Conservation (phyloP, 2,329 filamentous ascomycete genomes). For the Scorias spongiosa region DNA sequence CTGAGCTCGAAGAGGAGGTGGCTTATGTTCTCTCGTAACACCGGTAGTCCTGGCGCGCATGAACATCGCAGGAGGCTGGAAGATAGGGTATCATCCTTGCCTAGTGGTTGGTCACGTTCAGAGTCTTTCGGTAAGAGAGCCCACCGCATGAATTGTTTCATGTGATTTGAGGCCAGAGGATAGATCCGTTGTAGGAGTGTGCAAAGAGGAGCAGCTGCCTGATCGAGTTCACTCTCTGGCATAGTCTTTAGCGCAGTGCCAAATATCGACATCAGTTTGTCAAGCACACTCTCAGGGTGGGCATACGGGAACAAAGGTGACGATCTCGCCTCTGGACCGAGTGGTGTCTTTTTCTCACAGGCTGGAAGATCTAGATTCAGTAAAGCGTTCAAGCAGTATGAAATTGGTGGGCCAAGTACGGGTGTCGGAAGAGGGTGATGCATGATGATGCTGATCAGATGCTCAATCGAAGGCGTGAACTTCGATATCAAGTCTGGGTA, state of each 20-base stretch:
- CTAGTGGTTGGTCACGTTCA: constrained; percentile 65
- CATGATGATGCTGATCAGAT: constrained; percentile 54
- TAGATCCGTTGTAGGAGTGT: constrained; percentile 63
- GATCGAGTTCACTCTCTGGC: constrained; percentile 55
- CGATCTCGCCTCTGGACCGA: constrained; percentile 22
- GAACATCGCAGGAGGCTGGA: constrained; percentile 65
- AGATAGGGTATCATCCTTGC: constrained; percentile 57
- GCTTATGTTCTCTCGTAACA: constrained; percentile 59
- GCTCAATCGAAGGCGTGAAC: constrained; percentile 54
- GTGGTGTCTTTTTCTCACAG: constrained; percentile 8
- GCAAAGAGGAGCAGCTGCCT: constrained; percentile 36
- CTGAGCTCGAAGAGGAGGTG: constrained; percentile 78
- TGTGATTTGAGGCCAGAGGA: constrained; percentile 50
- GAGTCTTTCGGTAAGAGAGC: constrained; percentile 59
- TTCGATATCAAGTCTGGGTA: constrained; percentile 44
- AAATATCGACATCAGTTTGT: constrained; percentile 55
- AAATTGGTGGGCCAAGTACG: constrained; percentile 58
- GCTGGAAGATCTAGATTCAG: constrained; percentile 57
- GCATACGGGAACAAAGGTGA: constrained; percentile 51
- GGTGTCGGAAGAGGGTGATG: constrained; percentile 44
- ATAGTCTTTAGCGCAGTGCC: constrained; percentile 50
- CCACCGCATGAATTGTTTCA: constrained; percentile 47
- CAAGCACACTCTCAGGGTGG: constrained; percentile 43
- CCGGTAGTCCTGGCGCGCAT: constrained; percentile 55
- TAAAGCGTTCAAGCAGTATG: constrained; percentile 62